Conservation (phyloP, 768 basidiomycete species). For the Naganishia randhawae region DNA sequence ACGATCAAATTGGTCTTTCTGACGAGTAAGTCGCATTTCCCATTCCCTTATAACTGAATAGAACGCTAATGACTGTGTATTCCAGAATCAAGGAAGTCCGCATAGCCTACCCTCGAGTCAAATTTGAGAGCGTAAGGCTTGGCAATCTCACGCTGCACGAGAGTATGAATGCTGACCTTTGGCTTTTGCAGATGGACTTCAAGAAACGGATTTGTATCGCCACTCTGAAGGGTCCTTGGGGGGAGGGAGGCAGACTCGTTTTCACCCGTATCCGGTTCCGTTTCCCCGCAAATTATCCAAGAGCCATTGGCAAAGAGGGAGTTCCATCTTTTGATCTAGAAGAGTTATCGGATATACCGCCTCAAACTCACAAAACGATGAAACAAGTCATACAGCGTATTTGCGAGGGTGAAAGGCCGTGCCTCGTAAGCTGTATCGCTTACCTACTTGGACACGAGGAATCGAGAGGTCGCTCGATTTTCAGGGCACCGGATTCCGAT, state of each 20-base stretch:
- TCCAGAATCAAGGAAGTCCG: conserved; percentile 55
- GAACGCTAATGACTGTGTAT: background rate
- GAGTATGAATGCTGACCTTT: background rate
- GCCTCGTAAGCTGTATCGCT: conserved; percentile 74
- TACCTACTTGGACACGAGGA: conserved; percentile 65
- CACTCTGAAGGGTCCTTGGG: conserved; percentile 86
- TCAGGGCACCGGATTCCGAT: conserved; percentile 39
- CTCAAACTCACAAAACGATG: conserved; percentile 71
- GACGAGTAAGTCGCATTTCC: conserved; percentile 24
- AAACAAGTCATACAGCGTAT: conserved; percentile 70
- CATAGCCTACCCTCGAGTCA: conserved; percentile 68
- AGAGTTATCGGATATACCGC: conserved; percentile 71
- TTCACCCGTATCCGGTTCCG: conserved; percentile 85
- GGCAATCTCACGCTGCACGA: background rate
- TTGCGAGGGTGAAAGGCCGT: conserved; percentile 70
- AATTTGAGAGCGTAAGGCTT: conserved; percentile 64
- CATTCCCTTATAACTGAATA: no score
- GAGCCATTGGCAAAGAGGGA: conserved; percentile 55
- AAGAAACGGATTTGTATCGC: conserved; percentile 70
- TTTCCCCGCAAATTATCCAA: conserved; percentile 73
- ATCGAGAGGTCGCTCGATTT: conserved; percentile 51
- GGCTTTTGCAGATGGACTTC: conserved; percentile 50
- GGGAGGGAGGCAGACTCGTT: conserved; percentile 68
- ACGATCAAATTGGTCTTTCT: conserved; percentile 25
- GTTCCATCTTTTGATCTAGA: conserved; percentile 78